phyloP scores from a whole-genome alignment of 106 monocot species.

The Dioscorea alata region DNA sequence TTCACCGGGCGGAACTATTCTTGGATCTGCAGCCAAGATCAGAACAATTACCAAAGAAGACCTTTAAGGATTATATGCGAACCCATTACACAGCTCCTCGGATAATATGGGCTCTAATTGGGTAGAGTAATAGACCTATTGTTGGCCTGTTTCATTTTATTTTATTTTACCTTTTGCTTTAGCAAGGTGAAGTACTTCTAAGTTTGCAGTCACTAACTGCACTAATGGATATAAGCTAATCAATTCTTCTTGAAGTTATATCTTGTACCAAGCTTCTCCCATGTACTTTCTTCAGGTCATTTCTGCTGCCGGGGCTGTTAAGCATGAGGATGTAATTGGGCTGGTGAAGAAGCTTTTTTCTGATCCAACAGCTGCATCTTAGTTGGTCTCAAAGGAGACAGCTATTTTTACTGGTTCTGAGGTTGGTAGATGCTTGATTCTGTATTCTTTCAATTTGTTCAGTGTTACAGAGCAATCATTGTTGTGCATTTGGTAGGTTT shows the following conservation, averaged over 20 bases:
- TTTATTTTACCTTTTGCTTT: too few relatives aligned
- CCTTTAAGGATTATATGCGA: conserved; percentile 79
- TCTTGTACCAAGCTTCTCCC: too few relatives aligned
- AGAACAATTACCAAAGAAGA: conserved; percentile 75
- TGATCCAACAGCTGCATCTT: conserved; percentile 59
- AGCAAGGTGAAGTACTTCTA: too few relatives aligned
- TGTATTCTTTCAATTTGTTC: too few relatives aligned
- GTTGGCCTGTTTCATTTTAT: too few relatives aligned
- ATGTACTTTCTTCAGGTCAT: conserved; percentile 52
- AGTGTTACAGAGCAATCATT: too few relatives aligned
- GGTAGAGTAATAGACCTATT: too few relatives aligned
- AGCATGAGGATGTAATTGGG: conserved; percentile 76
- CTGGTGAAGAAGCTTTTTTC: conserved; percentile 70
- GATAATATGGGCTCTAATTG: conserved; percentile 34
- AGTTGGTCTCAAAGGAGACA: conserved; percentile 79
- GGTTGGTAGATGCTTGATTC: conserved; percentile 15
- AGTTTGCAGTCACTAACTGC: too few relatives aligned
- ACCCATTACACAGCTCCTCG: conserved; percentile 89
- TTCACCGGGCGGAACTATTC: conserved; percentile 72
- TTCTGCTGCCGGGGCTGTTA: conserved; percentile 87
- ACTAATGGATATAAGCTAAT: too few relatives aligned
- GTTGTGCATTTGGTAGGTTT: conserved; percentile 33
- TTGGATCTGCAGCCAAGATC: conserved; percentile 75
- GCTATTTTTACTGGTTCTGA: conserved; percentile 93
- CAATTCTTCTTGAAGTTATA: too few relatives aligned